Conservation (phyloP, 192 early-diverging fungal species). For the Mortierella hygrophila region DNA sequence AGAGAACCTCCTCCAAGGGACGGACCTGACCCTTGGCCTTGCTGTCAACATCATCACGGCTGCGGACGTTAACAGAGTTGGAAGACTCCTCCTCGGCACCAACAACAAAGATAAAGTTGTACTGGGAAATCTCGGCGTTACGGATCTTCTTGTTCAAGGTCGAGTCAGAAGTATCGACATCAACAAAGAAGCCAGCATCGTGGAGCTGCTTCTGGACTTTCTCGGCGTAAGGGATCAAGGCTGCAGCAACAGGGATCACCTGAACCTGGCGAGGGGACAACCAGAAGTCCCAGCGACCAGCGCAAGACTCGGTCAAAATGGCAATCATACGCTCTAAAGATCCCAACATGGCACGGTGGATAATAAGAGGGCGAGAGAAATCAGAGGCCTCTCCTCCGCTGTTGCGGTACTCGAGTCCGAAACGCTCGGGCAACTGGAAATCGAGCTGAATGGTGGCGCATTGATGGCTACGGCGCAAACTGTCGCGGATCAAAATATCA, state of each 20-base stretch:
- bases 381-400: conserved; percentile 69
- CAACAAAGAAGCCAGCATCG: conserved; percentile 83
- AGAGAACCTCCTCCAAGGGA: conserved; percentile 77
- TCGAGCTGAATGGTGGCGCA: conserved; percentile 99
- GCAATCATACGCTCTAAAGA: conserved; percentile 97
- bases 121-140: conserved; percentile 92
- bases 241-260: conserved; percentile 88
- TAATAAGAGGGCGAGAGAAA: conserved; percentile 90
- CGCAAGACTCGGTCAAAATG: conserved; percentile 96
- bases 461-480: conserved; percentile 90
- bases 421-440: conserved; percentile 97
- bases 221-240: conserved; percentile 85
- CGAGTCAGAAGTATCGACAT: conserved; percentile 87
- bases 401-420: conserved; percentile 91
- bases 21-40: conserved; percentile 88
- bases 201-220: conserved; percentile 78
- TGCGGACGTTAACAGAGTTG: conserved; percentile 90
- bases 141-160: conserved; percentile 99
- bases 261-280: conserved; percentile 93
- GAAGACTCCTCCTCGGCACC: conserved; percentile 85
- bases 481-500: conserved; percentile 96
- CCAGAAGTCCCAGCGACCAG: conserved; percentile 97
- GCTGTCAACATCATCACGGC: conserved; percentile 85
- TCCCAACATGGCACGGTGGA: conserved; percentile 97
- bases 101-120: conserved; percentile 98